These are phyloP conservation scores for Barbatosphaeria neglecta DNA, from an alignment of 495 filamentous ascomycete genomes.

Conservation along the genomic window DNA sequence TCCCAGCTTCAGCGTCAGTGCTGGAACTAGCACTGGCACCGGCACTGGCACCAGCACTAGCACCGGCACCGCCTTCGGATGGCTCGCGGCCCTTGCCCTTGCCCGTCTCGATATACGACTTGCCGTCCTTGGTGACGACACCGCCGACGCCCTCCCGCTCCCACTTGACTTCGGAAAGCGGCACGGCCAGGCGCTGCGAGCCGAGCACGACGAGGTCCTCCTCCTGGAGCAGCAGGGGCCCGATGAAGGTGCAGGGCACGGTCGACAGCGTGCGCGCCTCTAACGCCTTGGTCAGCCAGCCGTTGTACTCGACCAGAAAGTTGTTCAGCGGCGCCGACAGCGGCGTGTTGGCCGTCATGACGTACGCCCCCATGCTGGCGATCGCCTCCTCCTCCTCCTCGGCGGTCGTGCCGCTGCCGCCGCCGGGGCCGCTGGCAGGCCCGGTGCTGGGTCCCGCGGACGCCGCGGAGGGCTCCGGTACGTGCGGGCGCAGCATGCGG, in stretches of 20 bases:
- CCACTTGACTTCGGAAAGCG: slow-evolving; percentile 79
- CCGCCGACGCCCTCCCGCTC: slow-evolving; percentile 61
- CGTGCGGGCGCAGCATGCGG: slow-evolving; percentile 65
- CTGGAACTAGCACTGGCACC: no score
- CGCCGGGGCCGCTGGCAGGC: no score
- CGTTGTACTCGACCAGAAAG: slow-evolving; percentile 75
- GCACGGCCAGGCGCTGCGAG: slow-evolving; percentile 68
- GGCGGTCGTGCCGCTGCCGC: slow-evolving; percentile 36
- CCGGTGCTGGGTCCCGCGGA: no score
- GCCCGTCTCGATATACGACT: slow-evolving; percentile 33
- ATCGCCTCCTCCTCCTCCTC: slow-evolving; percentile 51
- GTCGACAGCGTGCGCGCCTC: slow-evolving; percentile 57
- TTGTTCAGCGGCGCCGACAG: slow-evolving; percentile 68
- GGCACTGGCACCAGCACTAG: no score
- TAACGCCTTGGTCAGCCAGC: slow-evolving; percentile 66
- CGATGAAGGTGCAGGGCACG: slow-evolving; percentile 70
- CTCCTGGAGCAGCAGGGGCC: slow-evolving; percentile 70
- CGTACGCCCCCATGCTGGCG: slow-evolving; percentile 62
- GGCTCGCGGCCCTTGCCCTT: slow-evolving; percentile 10
- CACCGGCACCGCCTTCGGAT: slow-evolving; percentile 12
- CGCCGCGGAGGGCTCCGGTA: slow-evolving; percentile 42
- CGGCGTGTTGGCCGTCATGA: slow-evolving; percentile 71
- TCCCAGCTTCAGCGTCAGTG: no score
- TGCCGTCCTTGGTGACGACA: slow-evolving; percentile 40
- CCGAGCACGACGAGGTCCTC: slow-evolving; percentile 60